Evolutionary conservation across 257 asterid species (phyloP), one percentile per base, ranked within the genome.

Genomic region (Nicotiana obtusifolia): DNA sequence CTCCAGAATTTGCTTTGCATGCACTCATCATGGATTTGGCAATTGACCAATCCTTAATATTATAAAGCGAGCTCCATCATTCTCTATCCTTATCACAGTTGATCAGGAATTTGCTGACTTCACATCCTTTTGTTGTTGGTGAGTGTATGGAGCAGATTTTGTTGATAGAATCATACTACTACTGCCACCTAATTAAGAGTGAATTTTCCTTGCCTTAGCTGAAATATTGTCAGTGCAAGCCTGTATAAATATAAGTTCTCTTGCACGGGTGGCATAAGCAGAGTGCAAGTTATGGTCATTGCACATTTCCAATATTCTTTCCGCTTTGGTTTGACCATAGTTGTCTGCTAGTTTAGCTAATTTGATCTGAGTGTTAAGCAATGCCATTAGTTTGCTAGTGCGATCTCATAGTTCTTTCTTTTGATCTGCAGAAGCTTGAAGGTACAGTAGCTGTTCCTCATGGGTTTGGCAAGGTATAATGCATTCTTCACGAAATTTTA

Each of bases 391-490:
- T 24, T 47, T 75, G 22, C 79, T 26, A 75, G 62, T 24, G 61
- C 5, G 0, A 49, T 28, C 14, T 75, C 24, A 75, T 49, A 1
- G 61, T 73, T 73, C 61, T 47, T 24, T 73, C 79, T 73, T 73
- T 73, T 82, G 85, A 83, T 82, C 68, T 88, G 92, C 97, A 95
- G 99, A 92, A 91, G 77, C 92, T 95, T 86, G 89, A 83, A 85
- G 93, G 97, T 79, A 89, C 90, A 33, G 97, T 91, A 83, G 90
- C 89, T 85, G 97, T 95, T 82, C 98, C 98, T 5, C 98, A 95
- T 86, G 97, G 97, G 83, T 89, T 91, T 84, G 97, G 98, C 76
- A 95, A 93, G 99, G 99, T 95, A 90, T 64, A 81, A 5, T 57
- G 26, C 49, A 60, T 78, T 64, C 57, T 59, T 78, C 68, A 77